These are phyloP conservation scores for Ceratocystis destructans DNA, from an alignment of 2,329 filamentous ascomycete genomes.

Conservation along the genomic window DNA sequence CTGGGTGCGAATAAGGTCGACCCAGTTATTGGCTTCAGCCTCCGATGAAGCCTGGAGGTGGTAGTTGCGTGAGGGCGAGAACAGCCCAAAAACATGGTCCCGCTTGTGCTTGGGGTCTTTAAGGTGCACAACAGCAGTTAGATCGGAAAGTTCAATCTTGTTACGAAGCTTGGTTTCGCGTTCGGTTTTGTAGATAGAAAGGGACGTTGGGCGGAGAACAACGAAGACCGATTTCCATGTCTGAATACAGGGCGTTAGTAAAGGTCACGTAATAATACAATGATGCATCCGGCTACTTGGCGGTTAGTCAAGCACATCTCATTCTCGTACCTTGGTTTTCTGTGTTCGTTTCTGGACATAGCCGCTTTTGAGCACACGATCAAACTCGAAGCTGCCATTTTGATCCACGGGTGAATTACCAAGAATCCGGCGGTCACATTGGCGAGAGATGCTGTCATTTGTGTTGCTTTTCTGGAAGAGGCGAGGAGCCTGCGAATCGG, in stretches of 20 bases:
- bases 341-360: slow-evolving; percentile 77
- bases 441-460: slow-evolving; percentile 2
- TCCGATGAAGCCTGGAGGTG: slow-evolving; percentile 67
- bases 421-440: slow-evolving; percentile 25
- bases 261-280: neutral
- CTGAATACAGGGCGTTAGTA: slow-evolving; percentile 31
- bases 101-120: slow-evolving; percentile 80
- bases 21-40: slow-evolving; percentile 73
- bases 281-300: no score
- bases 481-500: neutral
- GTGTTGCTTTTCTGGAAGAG: neutral
- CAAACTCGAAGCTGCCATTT: slow-evolving; percentile 91
- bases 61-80: slow-evolving; percentile 80
- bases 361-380: slow-evolving; percentile 81
- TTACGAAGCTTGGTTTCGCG: slow-evolving; percentile 81
- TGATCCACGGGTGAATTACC: slow-evolving; percentile 77
- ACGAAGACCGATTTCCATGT: slow-evolving; percentile 84
- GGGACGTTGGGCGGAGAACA: slow-evolving; percentile 75
- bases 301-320: slow-evolving; percentile 17
- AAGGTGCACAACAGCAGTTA: slow-evolving; percentile 79
- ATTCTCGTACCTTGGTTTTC: slow-evolving; percentile 65
- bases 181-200: slow-evolving; percentile 87
- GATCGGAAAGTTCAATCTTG: slow-evolving; percentile 74
- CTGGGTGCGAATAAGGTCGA: slow-evolving; percentile 62
- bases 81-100: slow-evolving; percentile 80